Evolutionary conservation across 805 yeast genomes (phyloP).

Genomic region (Ogataea chonburiensis): DNA sequence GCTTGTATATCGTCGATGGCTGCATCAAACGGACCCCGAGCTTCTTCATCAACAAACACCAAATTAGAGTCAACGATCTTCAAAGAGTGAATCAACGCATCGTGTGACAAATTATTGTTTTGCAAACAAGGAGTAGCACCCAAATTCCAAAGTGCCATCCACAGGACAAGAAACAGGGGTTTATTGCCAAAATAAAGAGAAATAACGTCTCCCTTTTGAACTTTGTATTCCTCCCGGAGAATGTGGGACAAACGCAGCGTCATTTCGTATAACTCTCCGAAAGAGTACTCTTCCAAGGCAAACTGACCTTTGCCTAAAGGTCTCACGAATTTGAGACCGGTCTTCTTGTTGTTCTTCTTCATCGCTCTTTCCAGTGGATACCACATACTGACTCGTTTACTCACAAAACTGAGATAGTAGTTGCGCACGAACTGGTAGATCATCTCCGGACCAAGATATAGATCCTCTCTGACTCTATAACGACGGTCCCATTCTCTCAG

Average conservation of each 20-base stretch:
- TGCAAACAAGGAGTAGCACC: conserved; percentile 89
- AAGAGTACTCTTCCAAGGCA: conserved; percentile 62
- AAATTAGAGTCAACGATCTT: conserved; percentile 61
- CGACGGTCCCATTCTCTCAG: conserved; percentile 38
- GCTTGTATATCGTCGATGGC: conserved; percentile 38
- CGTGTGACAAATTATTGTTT: conserved; percentile 74
- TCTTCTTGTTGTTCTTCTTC: conserved; percentile 43
- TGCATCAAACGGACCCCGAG: conserved; percentile 42
- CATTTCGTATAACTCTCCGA: conserved; percentile 63
- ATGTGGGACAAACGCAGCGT: conserved; percentile 66
- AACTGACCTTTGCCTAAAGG: conserved; percentile 48
- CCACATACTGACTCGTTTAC: conserved; percentile 62
- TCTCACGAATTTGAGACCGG: conserved; percentile 65
- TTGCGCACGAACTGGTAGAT: conserved; percentile 42
- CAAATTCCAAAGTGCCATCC: conserved; percentile 88
- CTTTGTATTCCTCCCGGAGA: conserved; percentile 59
- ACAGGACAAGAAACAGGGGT: conserved; percentile 73
- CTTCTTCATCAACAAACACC: conserved; percentile 72
- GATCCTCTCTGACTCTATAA: conserved; percentile 50
- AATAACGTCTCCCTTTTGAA: conserved; percentile 64
- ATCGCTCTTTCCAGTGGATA: conserved; percentile 63
- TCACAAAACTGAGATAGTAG: conserved; percentile 32
- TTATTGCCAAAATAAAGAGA: conserved; percentile 79
- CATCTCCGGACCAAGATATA: conserved; percentile 46
- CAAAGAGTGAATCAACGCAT: conserved; percentile 77